A percentile compares a stretch with the other conserved stretches of the same genome.
phyloP scores from a whole-genome alignment of 2,329 filamentous ascomycete genomes.

The Calonectria leucothoes region DNA sequence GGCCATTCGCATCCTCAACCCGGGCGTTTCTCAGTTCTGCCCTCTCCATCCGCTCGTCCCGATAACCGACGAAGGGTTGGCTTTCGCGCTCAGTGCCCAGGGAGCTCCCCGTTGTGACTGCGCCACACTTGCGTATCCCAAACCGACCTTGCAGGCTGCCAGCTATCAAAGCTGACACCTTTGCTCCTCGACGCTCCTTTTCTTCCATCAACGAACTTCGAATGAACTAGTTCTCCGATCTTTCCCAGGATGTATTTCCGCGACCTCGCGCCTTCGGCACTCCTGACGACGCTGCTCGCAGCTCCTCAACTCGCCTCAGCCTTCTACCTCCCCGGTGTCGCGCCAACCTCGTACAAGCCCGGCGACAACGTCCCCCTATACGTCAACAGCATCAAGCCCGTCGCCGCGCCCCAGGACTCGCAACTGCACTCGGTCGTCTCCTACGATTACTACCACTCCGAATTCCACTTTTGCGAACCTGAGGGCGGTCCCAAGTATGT shows the following conservation, averaged over 20 bases:
- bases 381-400: slow-evolving; percentile 92
- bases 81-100: slow-evolving; percentile 7
- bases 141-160: slow-evolving; percentile 18
- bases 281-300: slow-evolving; percentile 62
- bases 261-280: slow-evolving; percentile 60
- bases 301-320: slow-evolving; percentile 70
- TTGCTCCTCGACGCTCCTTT: slow-evolving; percentile 30
- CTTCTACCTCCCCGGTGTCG: slow-evolving; percentile 97
- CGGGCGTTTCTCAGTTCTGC: slow-evolving; percentile 8
- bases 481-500: slow-evolving; percentile 81
- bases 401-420: slow-evolving; percentile 80
- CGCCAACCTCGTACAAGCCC: slow-evolving; percentile 88
- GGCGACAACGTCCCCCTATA: slow-evolving; percentile 86
- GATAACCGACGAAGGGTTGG: background rate
- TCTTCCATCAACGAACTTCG: slow-evolving; percentile 26
- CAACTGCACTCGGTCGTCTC: slow-evolving; percentile 92
- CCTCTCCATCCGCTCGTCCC: background rate
- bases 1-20: slow-evolving; percentile 10
- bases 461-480: slow-evolving; percentile 90
- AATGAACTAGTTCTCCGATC: slow-evolving; percentile 40
- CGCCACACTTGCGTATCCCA: slow-evolving; percentile 38
- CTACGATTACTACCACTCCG: slow-evolving; percentile 93
- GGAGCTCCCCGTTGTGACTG: slow-evolving; percentile 3
- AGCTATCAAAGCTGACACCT: slow-evolving; percentile 20
- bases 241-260: slow-evolving; percentile 57